Conservation (phyloP, 306 rosid genomes). For the Begonia loranthoides region DNA sequence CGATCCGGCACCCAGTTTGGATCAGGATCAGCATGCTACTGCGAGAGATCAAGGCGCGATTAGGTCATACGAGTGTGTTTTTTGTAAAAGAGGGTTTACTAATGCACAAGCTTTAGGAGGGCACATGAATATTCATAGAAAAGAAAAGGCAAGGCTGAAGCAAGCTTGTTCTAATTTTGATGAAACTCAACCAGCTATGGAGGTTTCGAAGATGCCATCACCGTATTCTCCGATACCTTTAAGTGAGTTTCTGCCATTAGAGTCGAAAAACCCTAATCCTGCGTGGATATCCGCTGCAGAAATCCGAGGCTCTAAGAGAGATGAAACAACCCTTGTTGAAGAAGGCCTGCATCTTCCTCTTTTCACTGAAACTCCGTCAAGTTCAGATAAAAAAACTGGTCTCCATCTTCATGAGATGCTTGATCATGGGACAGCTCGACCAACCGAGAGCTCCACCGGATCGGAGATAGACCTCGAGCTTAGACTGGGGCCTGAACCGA, state of each 20-base stretch:
- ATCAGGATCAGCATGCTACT: too few species aligned
- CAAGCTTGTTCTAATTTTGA: slow-evolving; percentile 7
- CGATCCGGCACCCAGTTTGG: too few species aligned
- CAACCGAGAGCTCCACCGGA: slow-evolving; percentile 1
- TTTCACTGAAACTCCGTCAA: slow-evolving; percentile 23
- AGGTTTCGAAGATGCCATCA: slow-evolving; percentile 1
- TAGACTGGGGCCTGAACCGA: slow-evolving; percentile 60
- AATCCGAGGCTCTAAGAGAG: background rate
- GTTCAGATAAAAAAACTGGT: slow-evolving; percentile 7
- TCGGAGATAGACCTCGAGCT: slow-evolving; percentile 72
- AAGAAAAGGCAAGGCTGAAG: slow-evolving; percentile 67
- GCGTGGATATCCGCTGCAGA: background rate
- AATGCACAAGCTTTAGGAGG: slow-evolving; percentile 95
- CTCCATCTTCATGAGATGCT: slow-evolving; percentile 5
- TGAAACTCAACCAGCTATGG: background rate
- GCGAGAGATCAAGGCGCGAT: background rate
- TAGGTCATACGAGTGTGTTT: slow-evolving; percentile 60
- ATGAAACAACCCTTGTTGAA: slow-evolving; percentile 3
- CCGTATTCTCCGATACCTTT: background rate
- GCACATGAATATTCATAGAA: slow-evolving; percentile 82
- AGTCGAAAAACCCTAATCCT: background rate
- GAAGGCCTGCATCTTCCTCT: slow-evolving; percentile 29
- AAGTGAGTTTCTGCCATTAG: slow-evolving; percentile 2
- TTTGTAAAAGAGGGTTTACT: slow-evolving; percentile 75
- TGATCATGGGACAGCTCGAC: background rate